These are phyloP conservation scores for Trametes villosa DNA, from an alignment of 768 basidiomycete species.

Conservation along the genomic window DNA sequence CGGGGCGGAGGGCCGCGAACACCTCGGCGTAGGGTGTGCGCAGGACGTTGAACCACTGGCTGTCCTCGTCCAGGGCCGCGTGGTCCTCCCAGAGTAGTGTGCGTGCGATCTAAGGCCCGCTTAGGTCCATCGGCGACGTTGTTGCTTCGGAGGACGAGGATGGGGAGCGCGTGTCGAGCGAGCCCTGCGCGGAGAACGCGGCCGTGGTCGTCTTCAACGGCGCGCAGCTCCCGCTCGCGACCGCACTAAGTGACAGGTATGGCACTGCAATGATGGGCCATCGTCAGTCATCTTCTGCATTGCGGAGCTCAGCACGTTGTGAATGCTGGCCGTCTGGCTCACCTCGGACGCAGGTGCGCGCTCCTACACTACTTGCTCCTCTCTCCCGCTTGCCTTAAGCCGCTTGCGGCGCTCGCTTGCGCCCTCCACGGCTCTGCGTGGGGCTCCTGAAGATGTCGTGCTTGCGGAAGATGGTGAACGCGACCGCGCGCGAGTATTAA, in stretches of 20 bases:
- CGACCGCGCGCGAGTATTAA: slow-evolving; percentile 76
- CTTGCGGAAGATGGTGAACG: slow-evolving; percentile 78
- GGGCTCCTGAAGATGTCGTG: slow-evolving; percentile 42
- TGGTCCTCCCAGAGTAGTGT: slow-evolving; percentile 5
- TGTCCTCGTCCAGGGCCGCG: slow-evolving; percentile 27
- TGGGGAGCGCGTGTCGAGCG: slow-evolving; percentile 18
- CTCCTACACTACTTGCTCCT: slow-evolving; percentile 3
- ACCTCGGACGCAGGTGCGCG: not conserved
- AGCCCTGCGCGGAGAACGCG: not conserved
- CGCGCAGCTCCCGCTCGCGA: slow-evolving; percentile 15
- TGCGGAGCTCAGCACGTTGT: slow-evolving; percentile 18
- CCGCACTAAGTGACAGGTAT: slow-evolving; percentile 10
- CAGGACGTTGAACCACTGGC: slow-evolving; percentile 28
- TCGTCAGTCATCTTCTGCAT: slow-evolving; percentile 16
- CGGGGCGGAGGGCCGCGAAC: slow-evolving; percentile 40
- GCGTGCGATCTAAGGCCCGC: slow-evolving; percentile 11
- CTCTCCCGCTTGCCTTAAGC: slow-evolving; percentile 35
- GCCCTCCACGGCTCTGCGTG: slow-evolving; percentile 34
- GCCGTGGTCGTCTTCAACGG: slow-evolving; percentile 19
- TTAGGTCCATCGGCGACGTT: slow-evolving; percentile 8
- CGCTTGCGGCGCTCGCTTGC: slow-evolving; percentile 21
- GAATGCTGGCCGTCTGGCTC: slow-evolving; percentile 26
- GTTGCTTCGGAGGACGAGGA: slow-evolving; percentile 13
- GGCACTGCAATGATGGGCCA: slow-evolving; percentile 12
- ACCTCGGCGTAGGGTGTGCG: slow-evolving; percentile 43